Evolutionary conservation across 73 alveolate species (phyloP).

Genomic region (Diophrys appendiculata): DNA sequence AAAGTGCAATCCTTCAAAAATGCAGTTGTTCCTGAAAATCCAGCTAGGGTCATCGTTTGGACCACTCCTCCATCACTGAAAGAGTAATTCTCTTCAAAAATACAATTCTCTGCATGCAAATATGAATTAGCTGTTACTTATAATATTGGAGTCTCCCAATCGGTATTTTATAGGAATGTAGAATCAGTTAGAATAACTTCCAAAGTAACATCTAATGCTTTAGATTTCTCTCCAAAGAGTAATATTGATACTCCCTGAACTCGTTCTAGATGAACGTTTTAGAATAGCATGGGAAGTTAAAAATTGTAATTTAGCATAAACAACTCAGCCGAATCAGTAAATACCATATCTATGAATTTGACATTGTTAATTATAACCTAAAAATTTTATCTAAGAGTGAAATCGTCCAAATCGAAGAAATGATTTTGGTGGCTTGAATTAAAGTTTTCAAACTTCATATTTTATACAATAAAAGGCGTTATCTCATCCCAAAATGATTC

Average conservation of each 20-base stretch:
- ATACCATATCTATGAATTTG: background rate
- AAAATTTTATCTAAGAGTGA: background rate
- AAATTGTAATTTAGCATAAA: background rate
- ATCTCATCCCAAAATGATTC: too few relatives aligned
- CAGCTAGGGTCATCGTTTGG: background rate
- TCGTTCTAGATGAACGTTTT: too few relatives aligned
- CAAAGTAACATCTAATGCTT: background rate
- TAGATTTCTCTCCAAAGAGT: background rate
- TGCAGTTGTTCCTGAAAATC: background rate
- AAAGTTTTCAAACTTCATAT: background rate
- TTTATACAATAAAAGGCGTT: too few relatives aligned
- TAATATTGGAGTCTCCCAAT: background rate
- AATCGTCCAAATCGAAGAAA: background rate
- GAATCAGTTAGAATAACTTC: background rate
- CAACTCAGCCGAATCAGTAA: background rate
- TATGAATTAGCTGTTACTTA: background rate
- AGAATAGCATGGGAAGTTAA: background rate
- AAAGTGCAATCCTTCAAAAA: background rate
- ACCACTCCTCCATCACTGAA: background rate
- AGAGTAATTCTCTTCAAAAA: background rate
- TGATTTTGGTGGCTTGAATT: background rate
- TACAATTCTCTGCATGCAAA: background rate
- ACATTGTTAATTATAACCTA: background rate
- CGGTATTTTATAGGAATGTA: background rate
- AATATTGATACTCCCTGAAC: background rate